Conservation (phyloP, 2,329 filamentous ascomycete genomes). For the Alternaria sp. region DNA sequence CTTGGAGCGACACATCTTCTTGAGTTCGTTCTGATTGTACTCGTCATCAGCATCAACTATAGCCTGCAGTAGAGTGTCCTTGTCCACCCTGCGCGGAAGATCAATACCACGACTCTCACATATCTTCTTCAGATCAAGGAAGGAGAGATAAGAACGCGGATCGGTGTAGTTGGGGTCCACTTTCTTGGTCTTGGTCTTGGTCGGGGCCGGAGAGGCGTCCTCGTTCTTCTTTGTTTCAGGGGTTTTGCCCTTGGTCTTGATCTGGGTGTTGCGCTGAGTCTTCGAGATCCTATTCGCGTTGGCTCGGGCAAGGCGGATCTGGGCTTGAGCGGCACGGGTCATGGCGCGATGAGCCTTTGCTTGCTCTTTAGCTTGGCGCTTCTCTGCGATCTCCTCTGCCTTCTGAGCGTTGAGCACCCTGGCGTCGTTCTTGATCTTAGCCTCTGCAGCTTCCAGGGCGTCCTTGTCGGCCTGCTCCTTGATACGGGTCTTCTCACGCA, state of each 20-base stretch:
- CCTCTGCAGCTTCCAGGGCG: constrained; percentile 14
- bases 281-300: constrained; percentile 23
- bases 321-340: constrained; percentile 27
- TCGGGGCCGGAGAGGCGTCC: not conserved
- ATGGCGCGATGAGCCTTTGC: constrained; percentile 30
- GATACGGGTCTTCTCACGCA: constrained; percentile 26
- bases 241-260: constrained; percentile 18
- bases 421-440: constrained; percentile 26
- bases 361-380: constrained; percentile 15
- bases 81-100: constrained; percentile 11
- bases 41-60: constrained; percentile 32
- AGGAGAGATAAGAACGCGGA: constrained; percentile 31
- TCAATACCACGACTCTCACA: constrained; percentile 28
- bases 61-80: constrained; percentile 26
- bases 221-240: constrained; percentile 6
- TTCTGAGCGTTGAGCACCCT: constrained; percentile 29
- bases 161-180: constrained; percentile 23
- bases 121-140: constrained; percentile 27
- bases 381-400: constrained; percentile 27
- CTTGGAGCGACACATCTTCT: constrained; percentile 29
- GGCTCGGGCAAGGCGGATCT: constrained; percentile 23
- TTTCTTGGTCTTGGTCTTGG: constrained; percentile 10
- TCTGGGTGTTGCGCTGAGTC: constrained; percentile 19
- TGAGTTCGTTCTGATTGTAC: constrained; percentile 24
- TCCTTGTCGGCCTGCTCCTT: constrained; percentile 28